Base-by-base conservation (phyloP, 2,329 filamentous ascomycete genomes). In the Colletotrichum graminicola region DNA sequence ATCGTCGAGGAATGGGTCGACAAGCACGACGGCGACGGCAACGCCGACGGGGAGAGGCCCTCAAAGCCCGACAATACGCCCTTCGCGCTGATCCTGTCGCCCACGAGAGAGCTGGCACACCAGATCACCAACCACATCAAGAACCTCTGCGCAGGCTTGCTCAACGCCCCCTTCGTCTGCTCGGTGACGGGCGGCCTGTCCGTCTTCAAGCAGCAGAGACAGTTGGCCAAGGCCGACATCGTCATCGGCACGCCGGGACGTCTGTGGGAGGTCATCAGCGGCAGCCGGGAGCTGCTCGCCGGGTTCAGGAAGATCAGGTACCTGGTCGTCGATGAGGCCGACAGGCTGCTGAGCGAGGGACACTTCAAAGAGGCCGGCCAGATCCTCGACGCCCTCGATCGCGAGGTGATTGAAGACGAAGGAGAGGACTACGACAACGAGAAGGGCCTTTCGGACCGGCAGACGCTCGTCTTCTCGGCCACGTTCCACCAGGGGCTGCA, bases 401-500 rank as follows among this genome's bases (percentile, higher is more conserved):
- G 91, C 36, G 83, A 87, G 49, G 90, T 94, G 56, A 92, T 93
- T 2, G 85, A 87, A 29, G 85, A 86, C 8, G 45, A 47, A 21
- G 45, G 23, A 21, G 80, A 83, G 0, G 82, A 85, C 7, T 85
- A 85, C 1, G 82, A 83, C 3, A 84, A 87, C 5, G 84, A 87
- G 12, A 81, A 84, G 0, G 76, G 81, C 8, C 75, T 80, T 14
- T 78, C 84, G 52, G 78, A 88, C 21, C 86, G 95, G 51, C 96
- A 99, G 79, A 98, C 95, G 0, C 88, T 99, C 0, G 94, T 99
- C 26, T 99, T 99, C 81, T 98, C 96, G 0, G 96, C 96, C 0
- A 99, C 96, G 0, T 97, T 99, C 80, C 93, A 97, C 79, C 95
- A 95, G 77, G 91, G 92, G 0, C 83, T 99, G 39, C 95, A 98